Base-by-base conservation (phyloP, 495 filamentous ascomycete species). In the Penicillium waksmanii region DNA sequence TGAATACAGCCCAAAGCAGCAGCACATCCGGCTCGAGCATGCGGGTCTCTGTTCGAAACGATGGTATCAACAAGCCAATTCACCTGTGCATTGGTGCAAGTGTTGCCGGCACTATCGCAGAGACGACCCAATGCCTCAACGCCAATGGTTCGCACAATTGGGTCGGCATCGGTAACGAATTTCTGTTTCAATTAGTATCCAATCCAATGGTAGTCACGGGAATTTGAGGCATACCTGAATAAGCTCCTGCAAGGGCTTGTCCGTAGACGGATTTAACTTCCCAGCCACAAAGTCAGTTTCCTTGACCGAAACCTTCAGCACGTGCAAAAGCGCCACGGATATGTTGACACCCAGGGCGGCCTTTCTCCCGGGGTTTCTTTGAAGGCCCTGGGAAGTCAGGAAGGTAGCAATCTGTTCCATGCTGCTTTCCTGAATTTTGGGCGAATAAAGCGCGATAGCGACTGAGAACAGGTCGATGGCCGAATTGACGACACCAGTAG, bases 41-140 rank as follows among this genome's bases (percentile, higher is more conserved):
- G 94, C 5, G 95, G 95, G 58, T 99, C 95, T 31, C 94, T 81
- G 66, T 97, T 97, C 36, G 86, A 83, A 11, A 99, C 92, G 63
- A 99, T 96, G 7, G 88, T 95, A 54, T 97, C 93, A 19, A 97
- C 86, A n/a, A 97, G 82, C 73, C 85, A 88, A 63, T 96, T 96
- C 56, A 99, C 88, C 69, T 96, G 91, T 38, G 86, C 81, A 55
- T 91, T 91, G 0, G 95, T 98, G 66, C 95, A 95, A 1, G 86
- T 74, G 61, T 93, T 98, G 40, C 96, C 95, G 17, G 89, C 89
- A 55, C 86, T 90, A 60, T 89, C 93, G 66, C 95, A 99, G 5
- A 99, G 84, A 36, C 92, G 86, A 23, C 93, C 94, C n/a, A 97
- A 74, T 4, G 92, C 92, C 67, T 93, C 89, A 51, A 90, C 92